Conservation (phyloP, 805 yeast genomes). For the Scheffersomyces coipomensis region DNA sequence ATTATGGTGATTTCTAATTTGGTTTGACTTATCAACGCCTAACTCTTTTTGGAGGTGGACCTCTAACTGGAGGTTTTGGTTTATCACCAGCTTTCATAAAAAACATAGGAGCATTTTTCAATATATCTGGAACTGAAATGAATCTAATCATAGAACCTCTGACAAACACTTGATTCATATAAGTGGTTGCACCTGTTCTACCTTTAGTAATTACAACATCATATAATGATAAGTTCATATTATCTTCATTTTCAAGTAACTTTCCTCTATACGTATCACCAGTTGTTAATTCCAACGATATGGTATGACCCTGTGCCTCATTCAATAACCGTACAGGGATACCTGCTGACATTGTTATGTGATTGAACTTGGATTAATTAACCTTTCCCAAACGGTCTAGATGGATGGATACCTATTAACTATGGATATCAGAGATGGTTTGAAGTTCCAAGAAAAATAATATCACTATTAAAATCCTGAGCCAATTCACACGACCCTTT, state of each 20-base stretch:
- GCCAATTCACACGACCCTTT: no score
- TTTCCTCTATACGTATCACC: conserved; percentile 91
- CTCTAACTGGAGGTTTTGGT: conserved; percentile 72
- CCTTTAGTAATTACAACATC: conserved; percentile 77
- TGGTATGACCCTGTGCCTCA: conserved; percentile 86
- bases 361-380: neutral
- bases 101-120: conserved; percentile 87
- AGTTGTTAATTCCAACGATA: conserved; percentile 76
- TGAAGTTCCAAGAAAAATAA: no score
- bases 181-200: conserved; percentile 68
- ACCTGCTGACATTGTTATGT: conserved; percentile 55
- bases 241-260: conserved; percentile 83
- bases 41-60: conserved; percentile 46
- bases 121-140: conserved; percentile 83
- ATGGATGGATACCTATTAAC: no score
- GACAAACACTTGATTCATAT: conserved; percentile 80
- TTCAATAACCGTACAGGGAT: conserved; percentile 83
- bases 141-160: conserved; percentile 89
- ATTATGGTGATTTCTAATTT: neutral
- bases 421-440: no score
- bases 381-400: neutral
- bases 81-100: conserved; percentile 54
- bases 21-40: conserved; percentile 14
- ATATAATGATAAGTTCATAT: conserved; percentile 85
- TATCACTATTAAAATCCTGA: no score